phyloP scores from a whole-genome alignment of 208 protist species.

The Crithidia mellificae region DNA sequence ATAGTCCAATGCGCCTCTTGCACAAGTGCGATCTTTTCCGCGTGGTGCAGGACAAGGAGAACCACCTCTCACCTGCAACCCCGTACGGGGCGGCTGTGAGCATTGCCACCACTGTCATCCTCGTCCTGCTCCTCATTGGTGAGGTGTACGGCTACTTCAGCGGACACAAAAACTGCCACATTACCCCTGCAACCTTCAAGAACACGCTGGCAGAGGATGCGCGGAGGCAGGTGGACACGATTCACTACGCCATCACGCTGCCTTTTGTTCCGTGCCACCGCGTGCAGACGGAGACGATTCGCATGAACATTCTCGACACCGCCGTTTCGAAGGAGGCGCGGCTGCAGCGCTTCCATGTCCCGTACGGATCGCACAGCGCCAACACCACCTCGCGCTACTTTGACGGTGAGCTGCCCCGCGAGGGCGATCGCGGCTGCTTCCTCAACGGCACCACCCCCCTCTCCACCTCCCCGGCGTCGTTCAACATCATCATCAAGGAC shows the following conservation, averaged over 20 bases:
- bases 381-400: constrained; percentile 5
- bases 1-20: constrained; percentile 23
- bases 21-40: constrained; percentile 45
- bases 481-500: constrained; percentile 29
- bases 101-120: constrained; percentile 18
- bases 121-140: constrained; percentile 26
- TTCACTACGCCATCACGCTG: constrained; percentile 32
- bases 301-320: neutral
- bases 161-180: constrained; percentile 38
- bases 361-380: constrained; percentile 6
- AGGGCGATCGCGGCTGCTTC: constrained; percentile 28
- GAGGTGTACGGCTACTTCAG: constrained; percentile 30
- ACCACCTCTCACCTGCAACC: constrained; percentile 35
- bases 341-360: constrained; percentile 21
- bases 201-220: constrained; percentile 14
- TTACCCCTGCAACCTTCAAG: constrained; percentile 32
- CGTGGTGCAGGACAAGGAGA: constrained; percentile 44
- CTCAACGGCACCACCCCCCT: constrained; percentile 25
- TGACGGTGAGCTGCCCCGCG: constrained; percentile 12
- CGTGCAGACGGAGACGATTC: constrained; percentile 15
- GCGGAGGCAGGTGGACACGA: constrained; percentile 12
- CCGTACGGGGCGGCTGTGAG: constrained; percentile 27
- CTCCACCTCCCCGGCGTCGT: constrained; percentile 14
- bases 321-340: neutral
- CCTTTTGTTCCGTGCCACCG: constrained; percentile 31